Conservation (phyloP, 2,329 filamentous ascomycete genomes). For the Calonectria crousiana region DNA sequence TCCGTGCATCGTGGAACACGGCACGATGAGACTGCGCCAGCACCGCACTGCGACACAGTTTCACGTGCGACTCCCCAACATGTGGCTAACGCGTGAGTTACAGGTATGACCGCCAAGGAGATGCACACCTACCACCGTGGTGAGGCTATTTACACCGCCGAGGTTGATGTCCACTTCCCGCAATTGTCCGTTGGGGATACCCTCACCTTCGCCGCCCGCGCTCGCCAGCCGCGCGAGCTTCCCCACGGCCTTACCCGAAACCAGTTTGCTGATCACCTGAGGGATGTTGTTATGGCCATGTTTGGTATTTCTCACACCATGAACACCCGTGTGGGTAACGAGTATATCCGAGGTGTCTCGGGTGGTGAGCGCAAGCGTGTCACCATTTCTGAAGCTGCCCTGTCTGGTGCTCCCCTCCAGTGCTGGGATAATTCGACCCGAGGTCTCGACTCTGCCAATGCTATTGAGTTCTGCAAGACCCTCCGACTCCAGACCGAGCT, state of each 20-base stretch:
- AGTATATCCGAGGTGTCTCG: constrained; percentile 80
- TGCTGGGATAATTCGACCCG: constrained; percentile 81
- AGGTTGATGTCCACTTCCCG: constrained; percentile 86
- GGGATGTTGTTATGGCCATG: constrained; percentile 81
- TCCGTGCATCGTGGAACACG: background rate
- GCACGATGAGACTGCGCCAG: background rate
- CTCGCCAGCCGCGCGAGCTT: constrained; percentile 72
- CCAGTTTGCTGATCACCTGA: constrained; percentile 71
- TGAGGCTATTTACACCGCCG: constrained; percentile 88
- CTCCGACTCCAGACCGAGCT: constrained; percentile 76
- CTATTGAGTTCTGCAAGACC: constrained; percentile 80
- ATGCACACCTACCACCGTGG: constrained; percentile 85
- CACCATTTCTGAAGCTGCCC: constrained; percentile 70
- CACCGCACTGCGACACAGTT: background rate
- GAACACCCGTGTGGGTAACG: constrained; percentile 80
- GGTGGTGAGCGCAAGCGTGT: constrained; percentile 80
- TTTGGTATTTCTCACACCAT: constrained; percentile 80
- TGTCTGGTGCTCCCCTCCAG: constrained; percentile 71
- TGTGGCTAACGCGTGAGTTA: constrained; percentile 21
- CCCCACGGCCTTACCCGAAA: constrained; percentile 68
- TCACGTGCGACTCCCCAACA: constrained; percentile 11
- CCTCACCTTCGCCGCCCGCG: constrained; percentile 80
- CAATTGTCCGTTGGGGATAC: constrained; percentile 83
- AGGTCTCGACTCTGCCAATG: constrained; percentile 81
- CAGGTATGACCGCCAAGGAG: constrained; percentile 74